Percentiles rank a stretch among this genome's conserved stretches.
phyloP scores from a whole-genome alignment of 2,329 filamentous ascomycete genomes.

The Penicillium sp. region DNA sequence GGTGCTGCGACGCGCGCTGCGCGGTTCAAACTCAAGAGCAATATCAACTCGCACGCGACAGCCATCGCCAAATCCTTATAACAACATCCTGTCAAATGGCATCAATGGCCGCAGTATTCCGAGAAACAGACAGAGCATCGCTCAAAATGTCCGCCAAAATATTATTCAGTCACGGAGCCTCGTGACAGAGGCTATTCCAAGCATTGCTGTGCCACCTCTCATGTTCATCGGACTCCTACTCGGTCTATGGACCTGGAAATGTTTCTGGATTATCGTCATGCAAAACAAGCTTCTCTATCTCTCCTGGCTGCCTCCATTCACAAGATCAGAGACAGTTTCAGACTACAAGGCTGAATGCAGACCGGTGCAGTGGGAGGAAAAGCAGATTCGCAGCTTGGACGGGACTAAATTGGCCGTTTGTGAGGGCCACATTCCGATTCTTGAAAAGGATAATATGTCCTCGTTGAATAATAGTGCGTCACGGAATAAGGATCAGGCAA shows the following conservation, averaged over 20 bases:
- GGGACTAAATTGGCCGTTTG: slow-evolving; percentile 57
- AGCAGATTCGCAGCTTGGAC: slow-evolving; percentile 38
- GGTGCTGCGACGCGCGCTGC: background rate
- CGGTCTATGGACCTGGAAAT: slow-evolving; percentile 62
- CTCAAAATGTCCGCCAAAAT: background rate
- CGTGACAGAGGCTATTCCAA: slow-evolving; percentile 34
- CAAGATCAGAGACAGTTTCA: slow-evolving; percentile 63
- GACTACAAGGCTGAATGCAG: slow-evolving; percentile 61
- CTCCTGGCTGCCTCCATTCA: slow-evolving; percentile 69
- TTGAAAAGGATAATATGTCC: slow-evolving; percentile 14
- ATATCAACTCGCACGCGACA: background rate
- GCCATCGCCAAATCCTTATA: background rate
- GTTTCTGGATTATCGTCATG: slow-evolving; percentile 70
- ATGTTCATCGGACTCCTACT: slow-evolving; percentile 65
- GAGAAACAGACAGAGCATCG: background rate
- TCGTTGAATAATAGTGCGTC: slow-evolving; percentile 31
- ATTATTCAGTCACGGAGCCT: slow-evolving; percentile 9
- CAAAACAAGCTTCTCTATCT: slow-evolving; percentile 84
- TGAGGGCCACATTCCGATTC: slow-evolving; percentile 58
- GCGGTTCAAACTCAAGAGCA: background rate
- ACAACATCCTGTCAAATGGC: background rate
- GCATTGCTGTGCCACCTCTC: slow-evolving; percentile 60
- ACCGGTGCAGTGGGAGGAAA: slow-evolving; percentile 66
- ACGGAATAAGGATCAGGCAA: background rate
- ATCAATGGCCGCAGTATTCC: background rate